Conservation (phyloP, 1,284 basidiomycete species). For the Ustilago bromivora region DNA sequence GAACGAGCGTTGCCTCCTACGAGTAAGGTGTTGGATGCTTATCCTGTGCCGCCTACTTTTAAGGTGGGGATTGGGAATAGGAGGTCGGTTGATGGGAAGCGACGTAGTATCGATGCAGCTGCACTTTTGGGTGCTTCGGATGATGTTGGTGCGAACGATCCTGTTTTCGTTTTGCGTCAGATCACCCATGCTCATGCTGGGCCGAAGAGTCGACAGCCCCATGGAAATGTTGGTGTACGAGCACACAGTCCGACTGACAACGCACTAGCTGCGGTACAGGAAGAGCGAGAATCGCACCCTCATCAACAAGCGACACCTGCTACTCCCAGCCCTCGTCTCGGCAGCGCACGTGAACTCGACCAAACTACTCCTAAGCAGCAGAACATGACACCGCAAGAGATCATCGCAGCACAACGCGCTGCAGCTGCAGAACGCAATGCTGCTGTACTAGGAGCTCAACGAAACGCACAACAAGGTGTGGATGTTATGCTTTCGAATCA, state of each 20-base stretch:
- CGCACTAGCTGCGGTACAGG: slow-evolving; percentile 70
- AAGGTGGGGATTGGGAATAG: slow-evolving; percentile 78
- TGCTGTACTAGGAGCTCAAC: slow-evolving; percentile 84
- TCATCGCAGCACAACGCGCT: slow-evolving; percentile 90
- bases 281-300: slow-evolving; percentile 54
- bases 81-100: slow-evolving; percentile 79
- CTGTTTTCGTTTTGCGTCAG: slow-evolving; percentile 80
- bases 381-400: slow-evolving; percentile 79
- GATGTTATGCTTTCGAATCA: slow-evolving; percentile 86
- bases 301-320: background rate
- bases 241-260: slow-evolving; percentile 52
- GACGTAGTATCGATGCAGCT: slow-evolving; percentile 87
- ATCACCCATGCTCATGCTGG: slow-evolving; percentile 38
- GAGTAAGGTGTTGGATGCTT: slow-evolving; percentile 78
- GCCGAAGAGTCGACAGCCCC: slow-evolving; percentile 19
- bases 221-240: slow-evolving; percentile 23
- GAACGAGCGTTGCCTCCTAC: slow-evolving; percentile 53
- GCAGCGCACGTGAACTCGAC: slow-evolving; percentile 10
- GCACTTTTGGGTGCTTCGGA: slow-evolving; percentile 75
- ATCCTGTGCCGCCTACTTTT: slow-evolving; percentile 74
- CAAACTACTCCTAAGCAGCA: slow-evolving; percentile 12
- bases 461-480: slow-evolving; percentile 84
- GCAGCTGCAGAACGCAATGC: slow-evolving; percentile 85
- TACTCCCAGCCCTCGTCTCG: slow-evolving; percentile 26
- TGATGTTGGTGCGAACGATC: slow-evolving; percentile 84